These are phyloP conservation scores for Dactylella cylindrospora DNA, from an alignment of 2,329 filamentous ascomycete genomes.

Conservation along the genomic window DNA sequence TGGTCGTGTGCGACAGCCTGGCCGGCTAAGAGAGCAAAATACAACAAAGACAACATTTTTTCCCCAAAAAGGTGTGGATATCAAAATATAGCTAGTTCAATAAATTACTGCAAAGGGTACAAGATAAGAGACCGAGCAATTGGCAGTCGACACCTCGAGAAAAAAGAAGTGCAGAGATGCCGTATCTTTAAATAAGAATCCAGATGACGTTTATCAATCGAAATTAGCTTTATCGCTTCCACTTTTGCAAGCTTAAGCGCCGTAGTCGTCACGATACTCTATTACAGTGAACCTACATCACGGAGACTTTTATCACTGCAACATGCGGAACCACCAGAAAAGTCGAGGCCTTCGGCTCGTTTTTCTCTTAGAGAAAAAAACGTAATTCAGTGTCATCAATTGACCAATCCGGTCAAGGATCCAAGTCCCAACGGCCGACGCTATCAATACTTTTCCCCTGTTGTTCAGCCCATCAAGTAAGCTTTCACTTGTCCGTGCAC, in stretches of 20 bases:
- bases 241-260: background rate
- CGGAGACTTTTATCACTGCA: constrained; percentile 1
- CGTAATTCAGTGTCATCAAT: background rate
- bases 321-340: no score
- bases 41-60: constrained; percentile 7
- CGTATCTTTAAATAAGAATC: constrained; percentile 3
- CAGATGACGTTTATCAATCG: constrained; percentile 8
- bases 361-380: background rate
- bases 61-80: no score
- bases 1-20: constrained; percentile 2
- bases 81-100: background rate
- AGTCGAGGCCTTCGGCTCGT: constrained; percentile 7
- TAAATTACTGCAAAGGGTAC: constrained; percentile 1
- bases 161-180: constrained; percentile 2
- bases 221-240: background rate
- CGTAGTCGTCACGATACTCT: constrained; percentile 7
- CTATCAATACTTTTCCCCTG: constrained; percentile 5
- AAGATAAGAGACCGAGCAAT: constrained; percentile 2
- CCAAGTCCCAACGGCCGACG: constrained; percentile 2
- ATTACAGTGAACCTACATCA: constrained; percentile 1
- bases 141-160: no score
- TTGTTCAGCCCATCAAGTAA: background rate
- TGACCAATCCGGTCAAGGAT: background rate
- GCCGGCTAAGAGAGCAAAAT: background rate
- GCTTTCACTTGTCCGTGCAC: background rate